These are phyloP conservation scores for Lachnellula hyalina DNA, from an alignment of 2,329 filamentous ascomycete genomes.

Conservation along the genomic window DNA sequence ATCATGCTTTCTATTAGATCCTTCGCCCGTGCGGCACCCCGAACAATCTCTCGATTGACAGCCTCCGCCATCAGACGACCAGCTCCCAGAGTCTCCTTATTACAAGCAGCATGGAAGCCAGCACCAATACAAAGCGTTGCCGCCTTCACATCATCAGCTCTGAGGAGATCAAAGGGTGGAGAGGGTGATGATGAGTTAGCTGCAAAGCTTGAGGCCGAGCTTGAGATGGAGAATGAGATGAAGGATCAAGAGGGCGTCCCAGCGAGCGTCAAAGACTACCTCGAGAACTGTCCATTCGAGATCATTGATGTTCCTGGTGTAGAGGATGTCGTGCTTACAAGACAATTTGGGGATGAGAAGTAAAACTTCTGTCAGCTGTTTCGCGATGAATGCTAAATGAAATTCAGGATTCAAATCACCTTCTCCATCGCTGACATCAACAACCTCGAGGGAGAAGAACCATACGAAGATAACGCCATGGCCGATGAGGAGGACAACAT, in stretches of 20 bases:
- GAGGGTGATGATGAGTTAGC: slow-evolving; percentile 74
- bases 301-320: slow-evolving; percentile 76
- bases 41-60: slow-evolving; percentile 54
- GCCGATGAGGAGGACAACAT: slow-evolving; percentile 44
- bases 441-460: slow-evolving; percentile 53
- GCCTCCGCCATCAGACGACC: slow-evolving; percentile 46
- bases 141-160: slow-evolving; percentile 36
- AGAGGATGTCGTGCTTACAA: slow-evolving; percentile 81
- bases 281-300: slow-evolving; percentile 80
- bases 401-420: slow-evolving; percentile 63
- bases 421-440: slow-evolving; percentile 84
- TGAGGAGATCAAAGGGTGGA: slow-evolving; percentile 34
- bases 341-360: slow-evolving; percentile 84
- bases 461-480: slow-evolving; percentile 52
- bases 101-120: slow-evolving; percentile 28
- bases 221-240: slow-evolving; percentile 78
- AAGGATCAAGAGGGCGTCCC: slow-evolving; percentile 65
- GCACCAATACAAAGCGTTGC: slow-evolving; percentile 24
- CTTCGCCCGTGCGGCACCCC: slow-evolving; percentile 61
- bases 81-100: slow-evolving; percentile 32
- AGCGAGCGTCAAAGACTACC: slow-evolving; percentile 77
- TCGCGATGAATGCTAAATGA: slow-evolving; percentile 18
- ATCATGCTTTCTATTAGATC: slow-evolving; percentile 65
- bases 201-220: slow-evolving; percentile 79
- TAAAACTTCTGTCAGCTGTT: slow-evolving; percentile 41